Evolutionary conservation across 352 stramenopile species (phyloP).

Genomic region (Globisporangium middletonii): DNA sequence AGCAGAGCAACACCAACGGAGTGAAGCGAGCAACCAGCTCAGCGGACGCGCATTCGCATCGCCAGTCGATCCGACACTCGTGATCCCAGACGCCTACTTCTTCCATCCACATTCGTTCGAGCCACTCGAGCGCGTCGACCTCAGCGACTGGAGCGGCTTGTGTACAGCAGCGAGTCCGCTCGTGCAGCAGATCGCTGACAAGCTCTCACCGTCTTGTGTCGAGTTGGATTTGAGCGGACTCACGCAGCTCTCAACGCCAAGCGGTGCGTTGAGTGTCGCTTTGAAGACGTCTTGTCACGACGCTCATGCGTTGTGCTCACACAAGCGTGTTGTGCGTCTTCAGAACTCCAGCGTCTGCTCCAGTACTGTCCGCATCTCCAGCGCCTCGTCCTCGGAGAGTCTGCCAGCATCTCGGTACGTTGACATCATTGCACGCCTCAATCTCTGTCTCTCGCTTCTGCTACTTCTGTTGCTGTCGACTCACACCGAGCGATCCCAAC

Average conservation of each 20-base stretch:
- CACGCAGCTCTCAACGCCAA: conserved; percentile 12
- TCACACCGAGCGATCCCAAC: neutral
- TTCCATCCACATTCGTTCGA: conserved; percentile 47
- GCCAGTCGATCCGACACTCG: neutral
- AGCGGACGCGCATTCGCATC: conserved; percentile 17
- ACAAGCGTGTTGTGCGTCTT: neutral
- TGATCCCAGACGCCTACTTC: conserved; percentile 46
- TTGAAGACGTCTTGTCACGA: neutral
- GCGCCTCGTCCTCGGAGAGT: conserved; percentile 32
- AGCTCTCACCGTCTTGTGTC: conserved; percentile 35
- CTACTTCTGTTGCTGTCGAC: neutral
- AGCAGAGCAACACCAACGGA: neutral
- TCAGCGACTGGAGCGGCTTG: conserved; percentile 50
- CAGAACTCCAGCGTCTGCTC: conserved; percentile 35
- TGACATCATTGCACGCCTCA: too few species aligned
- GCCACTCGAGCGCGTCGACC: conserved; percentile 27
- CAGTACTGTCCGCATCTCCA: conserved; percentile 29
- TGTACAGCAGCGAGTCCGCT: conserved; percentile 18
- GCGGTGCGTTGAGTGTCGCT: conserved; percentile 18
- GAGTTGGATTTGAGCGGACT: conserved; percentile 45
- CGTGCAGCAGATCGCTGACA: conserved; percentile 30
- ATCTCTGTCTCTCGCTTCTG: neutral
- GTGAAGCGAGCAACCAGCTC: conserved; percentile 27
- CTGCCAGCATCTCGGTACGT: conserved; percentile 31
- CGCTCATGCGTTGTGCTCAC: neutral